Base-by-base conservation (phyloP, 495 filamentous ascomycete genomes). In the Coniosporium apollinis region DNA sequence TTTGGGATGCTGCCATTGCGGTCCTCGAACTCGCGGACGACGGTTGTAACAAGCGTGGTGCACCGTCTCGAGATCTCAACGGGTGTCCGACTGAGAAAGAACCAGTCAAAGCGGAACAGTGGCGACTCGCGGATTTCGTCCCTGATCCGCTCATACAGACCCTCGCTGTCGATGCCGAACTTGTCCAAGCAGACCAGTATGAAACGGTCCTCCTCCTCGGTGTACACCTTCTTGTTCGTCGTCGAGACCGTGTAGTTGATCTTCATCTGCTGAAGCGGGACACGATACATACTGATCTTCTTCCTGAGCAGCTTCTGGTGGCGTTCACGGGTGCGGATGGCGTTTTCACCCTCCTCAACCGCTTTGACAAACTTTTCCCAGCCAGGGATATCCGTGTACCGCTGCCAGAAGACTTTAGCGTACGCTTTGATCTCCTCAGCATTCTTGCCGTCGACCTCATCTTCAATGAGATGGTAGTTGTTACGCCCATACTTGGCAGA, bases 151-250 rank as follows among this genome's bases (percentile, higher is more conserved):
- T 61, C 58, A 37, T 54, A 54, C 41, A 59, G 38, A 13, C 38
- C 45, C 34, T 59, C 57, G 26, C 46, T 44, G 35, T 61, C 58
- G 6, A 96, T 70, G 14, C 91, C 91, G 47, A 79, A 80, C 55
- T 74, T 76, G 54, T 99, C 84, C 2, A 99, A 59, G 60, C 93
- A 79, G 24, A 96, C 86, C 19, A 99, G 65, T 33, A 99, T 63
- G 59, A 99, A 99, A 8, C 91, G 74, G 49, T 99, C 91, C 57
- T 99, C 91, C 50, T 99, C 91, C 50, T 96, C 91, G 0, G 89
- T 94, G 51, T 99, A 99, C 4, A 96, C 84, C 61, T 96, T 96
- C 66, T 99, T 99, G 63, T 99, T 99, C 31, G 91, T 99, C 2
- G 91, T 99, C 2, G 84, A 92, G 15, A 99, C 89, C 0, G 84